Base-by-base conservation (phyloP, 1,284 basidiomycete species). In the Puccinia triticina region DNA sequence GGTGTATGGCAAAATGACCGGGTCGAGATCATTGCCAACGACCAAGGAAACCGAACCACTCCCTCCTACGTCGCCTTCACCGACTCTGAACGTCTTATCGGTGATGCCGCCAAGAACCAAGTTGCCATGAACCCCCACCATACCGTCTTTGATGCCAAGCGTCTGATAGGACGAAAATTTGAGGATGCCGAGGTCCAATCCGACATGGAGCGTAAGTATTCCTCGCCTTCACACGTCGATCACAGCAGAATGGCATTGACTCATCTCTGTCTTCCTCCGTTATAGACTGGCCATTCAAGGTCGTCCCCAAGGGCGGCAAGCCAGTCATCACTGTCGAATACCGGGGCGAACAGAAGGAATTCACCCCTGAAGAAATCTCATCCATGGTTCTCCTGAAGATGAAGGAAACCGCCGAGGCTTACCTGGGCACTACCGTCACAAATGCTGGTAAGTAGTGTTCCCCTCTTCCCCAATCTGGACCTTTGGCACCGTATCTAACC, bases 1-100 rank as follows among this genome's bases (percentile, higher is more conserved):
- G 95, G 94, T 90, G 94, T 96, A 87, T 96, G 94, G 95, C 94
- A 95, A 90, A 96, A 97, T 89, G 95, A 97, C 91, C 94, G 95
- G 87, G 95, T 97, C 87, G 95, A 96, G 90, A 97, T 98, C 90
- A 97, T 97, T 88, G 94, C 95, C 90, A 96, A 96, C 88, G 94
- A 87, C 86, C 82, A 85, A 90, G 95, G 95, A 88, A 97, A 97
- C 90, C 92, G 95, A 83, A 97, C 95, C 43, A 97, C 95, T 23
- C 95, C 95, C 59, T 97, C 94, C 11, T 95, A 95, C 88, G 94
- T 96, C 88, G 92, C 93, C 69, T 96, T 96, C 90, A 93, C 93
- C 72, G 94, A 96, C 87, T 92, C 90, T 84, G 95, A 97, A 90
- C 94, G 95, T 89, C 91, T 97, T 84, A 94, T 95, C 86, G 93